phyloP scores from a whole-genome alignment of 1,284 basidiomycete genomes.

The Cryptococcus sp. region DNA sequence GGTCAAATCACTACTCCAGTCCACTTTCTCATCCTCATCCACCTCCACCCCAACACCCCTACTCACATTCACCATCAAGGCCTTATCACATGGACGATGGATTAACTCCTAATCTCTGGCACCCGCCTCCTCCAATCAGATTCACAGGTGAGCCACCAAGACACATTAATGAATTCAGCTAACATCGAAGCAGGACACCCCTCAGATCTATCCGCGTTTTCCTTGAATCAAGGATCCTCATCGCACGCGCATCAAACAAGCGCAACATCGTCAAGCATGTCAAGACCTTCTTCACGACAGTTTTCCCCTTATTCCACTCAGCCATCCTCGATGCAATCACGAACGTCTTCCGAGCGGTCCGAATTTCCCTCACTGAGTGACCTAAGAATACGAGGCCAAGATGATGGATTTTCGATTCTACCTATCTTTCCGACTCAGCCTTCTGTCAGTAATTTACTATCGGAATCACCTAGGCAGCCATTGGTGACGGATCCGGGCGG shows the following conservation, averaged over 20 bases:
- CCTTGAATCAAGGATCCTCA: conserved; percentile 11
- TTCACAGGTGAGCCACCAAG: conserved; percentile 13
- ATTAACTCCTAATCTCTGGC: conserved; percentile 2
- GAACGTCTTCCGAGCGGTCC: conserved; percentile 1
- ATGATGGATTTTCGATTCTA: conserved; percentile 17
- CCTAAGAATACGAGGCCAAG: conserved; percentile 5
- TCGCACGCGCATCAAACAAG: background rate
- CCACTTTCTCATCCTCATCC: no score
- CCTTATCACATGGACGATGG: conserved; percentile 7
- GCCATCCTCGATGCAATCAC: background rate
- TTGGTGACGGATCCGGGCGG: no score
- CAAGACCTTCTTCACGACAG: conserved; percentile 2
- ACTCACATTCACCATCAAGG: background rate
- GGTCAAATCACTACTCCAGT: no score
- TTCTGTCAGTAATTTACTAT: background rate
- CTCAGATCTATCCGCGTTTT: conserved; percentile 34
- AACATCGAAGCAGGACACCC: conserved; percentile 20
- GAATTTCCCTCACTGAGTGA: conserved; percentile 4
- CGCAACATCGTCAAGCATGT: background rate
- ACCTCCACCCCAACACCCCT: background rate
- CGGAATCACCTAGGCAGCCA: background rate
- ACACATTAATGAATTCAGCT: background rate
- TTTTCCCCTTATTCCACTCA: background rate
- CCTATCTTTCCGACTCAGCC: conserved; percentile 4
- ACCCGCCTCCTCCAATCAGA: conserved; percentile 7